phyloP scores from a whole-genome alignment of 1,284 basidiomycete genomes.

The Cryptococcus amylolentus region DNA sequence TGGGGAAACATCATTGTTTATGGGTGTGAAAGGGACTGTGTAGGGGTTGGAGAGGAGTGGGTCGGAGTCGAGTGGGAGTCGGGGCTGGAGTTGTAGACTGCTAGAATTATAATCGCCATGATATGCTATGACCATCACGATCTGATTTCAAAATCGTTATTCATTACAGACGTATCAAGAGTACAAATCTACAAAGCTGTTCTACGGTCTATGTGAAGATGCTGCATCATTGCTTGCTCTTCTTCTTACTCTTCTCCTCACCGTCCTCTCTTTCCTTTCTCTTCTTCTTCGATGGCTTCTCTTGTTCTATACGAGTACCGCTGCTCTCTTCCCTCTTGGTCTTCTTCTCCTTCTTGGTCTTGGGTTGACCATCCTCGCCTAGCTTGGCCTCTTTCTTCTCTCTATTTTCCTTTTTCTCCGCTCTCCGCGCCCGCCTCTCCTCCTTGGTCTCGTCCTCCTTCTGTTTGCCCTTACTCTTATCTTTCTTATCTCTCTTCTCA shows the following conservation, averaged over 20 bases:
- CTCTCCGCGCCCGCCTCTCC: neutral
- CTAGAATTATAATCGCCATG: no score
- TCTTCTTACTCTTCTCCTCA: neutral
- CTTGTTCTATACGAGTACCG: neutral
- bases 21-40: constrained; percentile 47
- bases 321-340: constrained; percentile 4
- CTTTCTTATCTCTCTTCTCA: constrained; percentile 3
- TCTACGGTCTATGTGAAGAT: no score
- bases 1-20: constrained; percentile 50
- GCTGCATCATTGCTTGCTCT: neutral
- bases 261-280: constrained; percentile 4
- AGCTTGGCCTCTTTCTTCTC: constrained; percentile 15
- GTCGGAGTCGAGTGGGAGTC: constrained; percentile 51
- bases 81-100: neutral
- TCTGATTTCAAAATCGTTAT: neutral
- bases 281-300: constrained; percentile 2
- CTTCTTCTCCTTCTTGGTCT: constrained; percentile 7
- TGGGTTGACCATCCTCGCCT: constrained; percentile 14
- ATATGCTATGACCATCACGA: no score
- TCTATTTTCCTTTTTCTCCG: constrained; percentile 24
- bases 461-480: constrained; percentile 4
- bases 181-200: neutral
- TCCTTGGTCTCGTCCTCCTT: constrained; percentile 8
- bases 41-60: constrained; percentile 48
- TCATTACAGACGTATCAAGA: neutral